phyloP scores from a whole-genome alignment of 352 stramenopile genomes.

The Saprolegnia parasitica region DNA sequence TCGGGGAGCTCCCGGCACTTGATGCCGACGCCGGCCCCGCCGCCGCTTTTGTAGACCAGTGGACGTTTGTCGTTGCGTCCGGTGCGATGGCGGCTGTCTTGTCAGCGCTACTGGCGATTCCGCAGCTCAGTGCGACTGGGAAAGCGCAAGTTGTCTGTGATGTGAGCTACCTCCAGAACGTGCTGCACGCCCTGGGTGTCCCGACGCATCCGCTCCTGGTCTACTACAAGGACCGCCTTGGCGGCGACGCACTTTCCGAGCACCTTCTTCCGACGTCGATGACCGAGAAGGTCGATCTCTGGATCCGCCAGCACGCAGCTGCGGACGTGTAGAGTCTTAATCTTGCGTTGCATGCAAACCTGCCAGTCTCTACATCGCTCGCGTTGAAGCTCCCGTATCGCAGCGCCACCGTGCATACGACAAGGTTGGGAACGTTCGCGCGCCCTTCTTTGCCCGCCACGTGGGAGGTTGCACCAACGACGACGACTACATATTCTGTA shows the following conservation, averaged over 20 bases:
- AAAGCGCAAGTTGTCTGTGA: conserved; percentile 60
- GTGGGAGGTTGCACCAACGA: no score
- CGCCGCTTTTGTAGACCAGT: conserved; percentile 68
- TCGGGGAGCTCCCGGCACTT: conserved; percentile 34
- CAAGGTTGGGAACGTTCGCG: no score
- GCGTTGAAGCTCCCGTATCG: no score
- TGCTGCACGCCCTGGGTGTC: conserved; percentile 61
- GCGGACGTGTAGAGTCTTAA: neutral
- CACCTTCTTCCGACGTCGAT: neutral
- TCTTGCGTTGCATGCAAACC: neutral
- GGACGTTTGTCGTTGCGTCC: conserved; percentile 62
- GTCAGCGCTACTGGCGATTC: conserved; percentile 49
- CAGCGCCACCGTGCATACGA: no score
- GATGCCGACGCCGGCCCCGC: conserved; percentile 47
- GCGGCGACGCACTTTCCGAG: neutral
- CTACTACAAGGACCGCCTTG: neutral
- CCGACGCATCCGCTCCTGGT: conserved; percentile 17
- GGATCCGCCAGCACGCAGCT: neutral
- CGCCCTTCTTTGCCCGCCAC: no score
- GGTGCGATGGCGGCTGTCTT: conserved; percentile 56
- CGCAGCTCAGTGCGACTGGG: conserved; percentile 51
- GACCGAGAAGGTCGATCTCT: conserved; percentile 3
- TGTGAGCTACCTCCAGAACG: conserved; percentile 75
- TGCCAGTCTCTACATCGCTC: no score
- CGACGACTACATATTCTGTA: no score